Evolutionary conservation across 345 rosid species (phyloP), one percentile per base, ranked within the genome.

Genomic region (Geranium brycei): DNA sequence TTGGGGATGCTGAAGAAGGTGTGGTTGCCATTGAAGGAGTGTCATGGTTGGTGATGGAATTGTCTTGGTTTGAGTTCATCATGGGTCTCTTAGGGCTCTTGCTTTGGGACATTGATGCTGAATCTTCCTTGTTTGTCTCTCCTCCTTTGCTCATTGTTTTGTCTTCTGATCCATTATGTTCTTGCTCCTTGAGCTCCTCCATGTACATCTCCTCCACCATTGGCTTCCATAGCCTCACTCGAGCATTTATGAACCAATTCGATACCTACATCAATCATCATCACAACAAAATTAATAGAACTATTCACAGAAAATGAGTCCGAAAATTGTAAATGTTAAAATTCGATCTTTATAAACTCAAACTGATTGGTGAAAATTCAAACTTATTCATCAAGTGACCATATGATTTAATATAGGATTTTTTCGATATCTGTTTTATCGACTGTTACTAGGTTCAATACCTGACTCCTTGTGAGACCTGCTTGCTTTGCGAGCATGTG

Each of bases 221-320:
- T 0, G 99, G 99, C 79, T 93, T 93, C 99, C 99, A 93, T 3
- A 93, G 86, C 72, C 99, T 84, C 67, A 93, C 99, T 71, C 99
- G 88, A 51, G 99, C 99, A 72, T 93, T 93, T 40, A 93, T 93
- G 74, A 93, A 93, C 99, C 99, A 93, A 64, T 93, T 93, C 47
- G 99, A 93, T 62, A 92, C 98, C 98, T 91, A 72, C 61, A 35
- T 7, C n/a, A 51, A 66, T 23, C 28, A 23, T 23, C 3, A 59
- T 17, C 60, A 58, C 28, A 23, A 23, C 28, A 23, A 23, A 23
- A 23, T 23, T 23, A 23, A 23, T 23, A 1, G 28, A 23, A 23
- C 28, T 2, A 1, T 23, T 23, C 28, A 23, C 28, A 23, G 1
- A 23, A 23, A 23, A 23, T 2, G 28, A 23, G 28, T 23, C 28